Evolutionary conservation across 148 eudicot genomes (phyloP).

Genomic region (Rhododendron vialii): DNA sequence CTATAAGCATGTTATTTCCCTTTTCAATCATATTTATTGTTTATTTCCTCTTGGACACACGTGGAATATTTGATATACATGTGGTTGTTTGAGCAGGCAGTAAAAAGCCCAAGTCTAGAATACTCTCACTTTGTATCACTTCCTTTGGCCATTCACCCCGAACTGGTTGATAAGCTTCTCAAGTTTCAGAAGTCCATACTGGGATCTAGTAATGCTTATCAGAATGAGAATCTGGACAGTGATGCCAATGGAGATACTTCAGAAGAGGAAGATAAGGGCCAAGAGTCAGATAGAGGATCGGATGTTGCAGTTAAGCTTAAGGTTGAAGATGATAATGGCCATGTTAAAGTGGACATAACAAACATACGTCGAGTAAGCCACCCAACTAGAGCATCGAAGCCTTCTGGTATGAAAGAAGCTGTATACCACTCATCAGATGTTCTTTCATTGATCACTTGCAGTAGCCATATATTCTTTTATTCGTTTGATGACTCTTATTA

Average conservation of each 20-base stretch:
- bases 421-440: not conserved
- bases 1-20: not conserved
- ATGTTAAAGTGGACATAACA: slow-evolving; percentile 34
- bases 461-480: not conserved
- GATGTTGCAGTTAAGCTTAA: slow-evolving; percentile 36
- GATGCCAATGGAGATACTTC: slow-evolving; percentile 32
- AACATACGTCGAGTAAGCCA: slow-evolving; percentile 53
- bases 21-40: not conserved
- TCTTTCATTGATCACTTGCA: not conserved
- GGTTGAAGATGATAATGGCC: slow-evolving; percentile 29
- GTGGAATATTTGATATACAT: slow-evolving; percentile 12
- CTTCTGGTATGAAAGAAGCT: slow-evolving; percentile 39
- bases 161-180: slow-evolving; percentile 69
- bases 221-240: slow-evolving; percentile 31
- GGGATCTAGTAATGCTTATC: slow-evolving; percentile 26
- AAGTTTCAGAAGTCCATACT: slow-evolving; percentile 66
- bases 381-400: slow-evolving; percentile 32
- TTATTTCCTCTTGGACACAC: not conserved
- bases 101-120: slow-evolving; percentile 51
- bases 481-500: not conserved
- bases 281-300: slow-evolving; percentile 18
- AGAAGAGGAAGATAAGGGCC: slow-evolving; percentile 32
- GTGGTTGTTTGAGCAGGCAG: slow-evolving; percentile 45
- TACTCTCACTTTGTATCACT: slow-evolving; percentile 92
- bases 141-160: slow-evolving; percentile 81